Base-by-base conservation (phyloP, 2,329 filamentous ascomycete species). In the Cryphonectria nitschkei region DNA sequence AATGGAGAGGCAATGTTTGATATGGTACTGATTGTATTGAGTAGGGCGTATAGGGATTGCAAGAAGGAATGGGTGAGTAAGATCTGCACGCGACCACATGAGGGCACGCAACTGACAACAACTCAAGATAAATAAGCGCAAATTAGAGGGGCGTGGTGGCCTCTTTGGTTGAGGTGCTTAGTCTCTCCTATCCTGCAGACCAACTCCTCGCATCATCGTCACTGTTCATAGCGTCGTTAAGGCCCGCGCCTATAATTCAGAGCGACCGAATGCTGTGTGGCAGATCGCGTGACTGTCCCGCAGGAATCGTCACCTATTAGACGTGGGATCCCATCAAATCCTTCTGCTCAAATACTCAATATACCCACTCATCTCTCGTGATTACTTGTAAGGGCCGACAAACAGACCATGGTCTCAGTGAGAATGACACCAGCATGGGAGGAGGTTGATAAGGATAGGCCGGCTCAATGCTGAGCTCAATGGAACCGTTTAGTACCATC, bases 11-110 rank as follows among this genome's bases (percentile, higher is more conserved):
- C 14, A 4, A 29, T 29, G 22, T 68, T 32, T 7, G 50, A 16
- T 19, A 26, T 32, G 29, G 39, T 26, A 22, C 43, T 64, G 41
- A 52, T 29, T 13, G 56, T 39, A 26, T 52, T 16, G 61, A 22
- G 13, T 74, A 97, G 94, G 82, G 94, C 94, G 66, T 98, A 98
- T 81, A 89, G 94, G 71, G 94, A 97, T 74, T 98, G 95, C 82
- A 98, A 98, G 81, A 95, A 97, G 83, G 88, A 91, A 84, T 98
- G 95, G 95, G 94, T 97, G 86, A 73, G 84, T 76, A 8, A 32
- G 6, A 22, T 58, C 29, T 32, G 37, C n/a, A 5, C 26, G 19
- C 26, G 6, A 34, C 26, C 22, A 11, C 11, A 3, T 26, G 8
- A 0, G 37, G 37, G n/a, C 5, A 14, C 1, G 16, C 1, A 5